Conservation (phyloP, 495 filamentous ascomycete species). For the Podospora pseudoanserina region DNA sequence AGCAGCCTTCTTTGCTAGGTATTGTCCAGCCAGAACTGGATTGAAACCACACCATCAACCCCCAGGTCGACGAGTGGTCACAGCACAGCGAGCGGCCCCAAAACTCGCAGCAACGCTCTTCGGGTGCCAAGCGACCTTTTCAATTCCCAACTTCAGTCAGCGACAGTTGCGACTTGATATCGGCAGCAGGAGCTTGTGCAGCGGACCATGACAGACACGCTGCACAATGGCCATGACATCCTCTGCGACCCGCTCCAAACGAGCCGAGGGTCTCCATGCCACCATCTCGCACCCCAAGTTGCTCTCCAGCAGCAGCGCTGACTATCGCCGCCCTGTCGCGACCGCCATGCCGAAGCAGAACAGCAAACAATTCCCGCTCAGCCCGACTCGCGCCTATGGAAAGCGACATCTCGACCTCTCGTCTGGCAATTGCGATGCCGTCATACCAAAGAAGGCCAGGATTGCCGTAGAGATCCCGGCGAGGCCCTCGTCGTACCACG, state of each 20-base stretch:
- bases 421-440: conserved; percentile 16
- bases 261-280: conserved; percentile 32
- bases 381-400: conserved; percentile 16
- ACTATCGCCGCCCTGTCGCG: conserved; percentile 17
- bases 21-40: neutral
- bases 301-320: conserved; percentile 16
- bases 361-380: conserved; percentile 15
- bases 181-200: neutral
- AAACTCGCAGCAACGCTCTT: neutral
- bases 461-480: conserved; percentile 44
- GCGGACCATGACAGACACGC: neutral
- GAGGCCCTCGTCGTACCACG: conserved; percentile 25
- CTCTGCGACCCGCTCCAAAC: conserved; percentile 36
- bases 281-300: conserved; percentile 19
- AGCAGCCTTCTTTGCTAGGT: neutral
- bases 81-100: neutral
- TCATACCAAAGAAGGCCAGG: conserved; percentile 22
- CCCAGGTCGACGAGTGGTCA: neutral
- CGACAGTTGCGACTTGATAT: neutral
- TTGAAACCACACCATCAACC: neutral
- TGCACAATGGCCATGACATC: conserved; percentile 33
- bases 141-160: conserved; percentile 8
- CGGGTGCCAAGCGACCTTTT: conserved; percentile 3
- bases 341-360: conserved; percentile 12
- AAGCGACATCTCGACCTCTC: conserved; percentile 27